Conservation (phyloP, 2,329 filamentous ascomycete genomes). For the Botrytis porri region DNA sequence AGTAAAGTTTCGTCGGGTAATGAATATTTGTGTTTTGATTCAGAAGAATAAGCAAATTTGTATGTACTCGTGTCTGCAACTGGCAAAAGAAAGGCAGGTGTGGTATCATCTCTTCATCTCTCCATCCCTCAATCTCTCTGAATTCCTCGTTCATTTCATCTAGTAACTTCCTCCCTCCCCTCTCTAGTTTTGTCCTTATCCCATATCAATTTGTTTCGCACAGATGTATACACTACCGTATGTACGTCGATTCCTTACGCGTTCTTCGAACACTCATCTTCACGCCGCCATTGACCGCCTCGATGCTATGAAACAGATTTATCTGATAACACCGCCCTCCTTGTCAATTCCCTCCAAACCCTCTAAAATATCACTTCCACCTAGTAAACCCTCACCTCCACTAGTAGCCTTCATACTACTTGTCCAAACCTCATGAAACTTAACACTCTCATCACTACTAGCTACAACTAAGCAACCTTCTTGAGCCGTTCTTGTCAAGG, state of each 20-base stretch:
- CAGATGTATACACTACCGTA: not conserved
- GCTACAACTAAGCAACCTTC: slow-evolving; percentile 90
- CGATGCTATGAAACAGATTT: not conserved
- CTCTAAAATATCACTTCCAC: slow-evolving; percentile 83
- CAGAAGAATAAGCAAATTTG: not conserved
- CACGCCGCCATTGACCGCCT: not conserved
- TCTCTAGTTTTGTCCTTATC: not conserved
- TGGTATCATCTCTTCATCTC: not conserved
- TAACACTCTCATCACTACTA: slow-evolving; percentile 86
- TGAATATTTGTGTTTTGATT: not conserved
- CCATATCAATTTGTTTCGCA: not conserved
- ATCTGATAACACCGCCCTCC: slow-evolving; percentile 69
- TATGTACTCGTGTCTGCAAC: not conserved
- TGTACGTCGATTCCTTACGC: too few relatives aligned
- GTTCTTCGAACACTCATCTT: not conserved
- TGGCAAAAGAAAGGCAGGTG: too few relatives aligned
- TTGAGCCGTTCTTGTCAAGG: slow-evolving; percentile 54
- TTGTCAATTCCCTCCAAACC: slow-evolving; percentile 76
- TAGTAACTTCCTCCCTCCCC: not conserved
- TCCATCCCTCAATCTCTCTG: not conserved
- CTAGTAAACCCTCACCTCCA: slow-evolving; percentile 60
- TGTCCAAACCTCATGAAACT: slow-evolving; percentile 95
- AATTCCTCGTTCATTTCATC: not conserved
- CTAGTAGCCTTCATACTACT: slow-evolving; percentile 54
- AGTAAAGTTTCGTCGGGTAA: not conserved